Conservation (phyloP, 192 early-diverging fungal genomes). For the Coemansia sp. region DNA sequence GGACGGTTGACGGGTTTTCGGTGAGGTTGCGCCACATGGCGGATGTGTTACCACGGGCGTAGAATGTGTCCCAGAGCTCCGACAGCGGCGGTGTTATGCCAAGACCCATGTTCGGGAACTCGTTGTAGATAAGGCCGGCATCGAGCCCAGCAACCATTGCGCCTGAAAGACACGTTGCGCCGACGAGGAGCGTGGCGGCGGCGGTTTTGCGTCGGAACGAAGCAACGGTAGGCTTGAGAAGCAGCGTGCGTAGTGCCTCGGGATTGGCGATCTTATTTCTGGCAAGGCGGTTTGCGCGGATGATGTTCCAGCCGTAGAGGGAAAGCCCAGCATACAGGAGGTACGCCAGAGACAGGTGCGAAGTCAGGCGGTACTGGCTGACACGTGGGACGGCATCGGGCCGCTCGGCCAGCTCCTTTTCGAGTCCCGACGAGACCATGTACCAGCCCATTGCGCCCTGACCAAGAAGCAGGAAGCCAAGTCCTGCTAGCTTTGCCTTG, state of each 20-base stretch:
- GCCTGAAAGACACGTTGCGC: slow-evolving; percentile 86
- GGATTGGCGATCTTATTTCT: slow-evolving; percentile 55
- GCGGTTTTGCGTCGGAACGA: slow-evolving; percentile 50
- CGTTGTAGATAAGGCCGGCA: slow-evolving; percentile 95
- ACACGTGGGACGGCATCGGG: slow-evolving; percentile 86
- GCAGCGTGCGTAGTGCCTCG: slow-evolving; percentile 62
- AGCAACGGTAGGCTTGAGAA: slow-evolving; percentile 62
- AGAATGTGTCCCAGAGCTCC: slow-evolving; percentile 59
- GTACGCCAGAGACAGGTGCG: slow-evolving; percentile 88
- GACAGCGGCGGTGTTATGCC: slow-evolving; percentile 72
- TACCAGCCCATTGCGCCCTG: slow-evolving; percentile 97
- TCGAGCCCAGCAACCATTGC: slow-evolving; percentile 96
- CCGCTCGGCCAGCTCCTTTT: slow-evolving; percentile 72
- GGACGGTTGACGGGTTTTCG: slow-evolving; percentile 93
- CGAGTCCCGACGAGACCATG: slow-evolving; percentile 94
- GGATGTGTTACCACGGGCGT: slow-evolving; percentile 25
- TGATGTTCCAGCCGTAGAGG: slow-evolving; percentile 74
- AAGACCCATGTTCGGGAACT: slow-evolving; percentile 93
- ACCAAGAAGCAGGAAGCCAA: slow-evolving; percentile 68
- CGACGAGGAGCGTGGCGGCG: slow-evolving; percentile 60
- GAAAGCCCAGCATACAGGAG: slow-evolving; percentile 80
- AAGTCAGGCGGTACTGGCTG: slow-evolving; percentile 89
- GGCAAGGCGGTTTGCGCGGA: slow-evolving; percentile 68
- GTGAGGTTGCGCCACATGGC: slow-evolving; percentile 82
- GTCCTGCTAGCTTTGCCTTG: slow-evolving; percentile 59